These are phyloP conservation scores for Nigrospora sphaerica DNA, from an alignment of 2,329 filamentous ascomycete genomes.

Conservation along the genomic window DNA sequence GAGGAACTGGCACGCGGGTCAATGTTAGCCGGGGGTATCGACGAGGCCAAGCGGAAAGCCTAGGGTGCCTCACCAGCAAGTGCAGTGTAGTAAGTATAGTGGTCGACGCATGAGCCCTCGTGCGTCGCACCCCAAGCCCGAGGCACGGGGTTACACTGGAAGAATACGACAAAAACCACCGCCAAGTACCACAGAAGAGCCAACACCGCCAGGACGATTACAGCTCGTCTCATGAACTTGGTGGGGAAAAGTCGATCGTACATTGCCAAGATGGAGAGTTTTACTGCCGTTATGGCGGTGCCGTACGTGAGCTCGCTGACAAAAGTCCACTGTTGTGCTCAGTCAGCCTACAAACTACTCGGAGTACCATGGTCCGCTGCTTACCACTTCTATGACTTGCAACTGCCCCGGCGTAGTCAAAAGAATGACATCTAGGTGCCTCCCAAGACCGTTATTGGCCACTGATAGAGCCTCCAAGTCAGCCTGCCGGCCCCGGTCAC, in stretches of 20 bases:
- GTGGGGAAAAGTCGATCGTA: constrained; percentile 2
- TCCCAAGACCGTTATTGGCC: background rate
- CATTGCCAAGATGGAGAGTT: constrained; percentile 1
- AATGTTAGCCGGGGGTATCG: background rate
- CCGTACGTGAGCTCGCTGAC: constrained; percentile 1
- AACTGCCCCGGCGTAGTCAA: background rate
- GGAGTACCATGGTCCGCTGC: background rate
- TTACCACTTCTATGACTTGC: background rate
- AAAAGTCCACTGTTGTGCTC: background rate
- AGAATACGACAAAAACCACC: background rate
- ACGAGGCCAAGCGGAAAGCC: too few species aligned
- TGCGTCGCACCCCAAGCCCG: background rate
- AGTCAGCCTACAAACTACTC: background rate
- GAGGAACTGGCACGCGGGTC: background rate
- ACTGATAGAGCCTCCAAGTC: background rate
- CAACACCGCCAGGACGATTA: background rate
- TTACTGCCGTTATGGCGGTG: background rate
- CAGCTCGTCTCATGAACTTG: constrained; percentile 1
- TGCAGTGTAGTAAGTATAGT: constrained; percentile 1
- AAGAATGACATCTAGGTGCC: background rate
- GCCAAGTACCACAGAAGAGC: constrained; percentile 1
- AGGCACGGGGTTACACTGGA: constrained; percentile 1
- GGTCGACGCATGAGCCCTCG: background rate
- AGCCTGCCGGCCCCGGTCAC: background rate
- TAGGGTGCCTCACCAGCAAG: background rate